phyloP scores from a whole-genome alignment of 2,329 filamentous ascomycete genomes.

The Hirsutella rhossiliensis region DNA sequence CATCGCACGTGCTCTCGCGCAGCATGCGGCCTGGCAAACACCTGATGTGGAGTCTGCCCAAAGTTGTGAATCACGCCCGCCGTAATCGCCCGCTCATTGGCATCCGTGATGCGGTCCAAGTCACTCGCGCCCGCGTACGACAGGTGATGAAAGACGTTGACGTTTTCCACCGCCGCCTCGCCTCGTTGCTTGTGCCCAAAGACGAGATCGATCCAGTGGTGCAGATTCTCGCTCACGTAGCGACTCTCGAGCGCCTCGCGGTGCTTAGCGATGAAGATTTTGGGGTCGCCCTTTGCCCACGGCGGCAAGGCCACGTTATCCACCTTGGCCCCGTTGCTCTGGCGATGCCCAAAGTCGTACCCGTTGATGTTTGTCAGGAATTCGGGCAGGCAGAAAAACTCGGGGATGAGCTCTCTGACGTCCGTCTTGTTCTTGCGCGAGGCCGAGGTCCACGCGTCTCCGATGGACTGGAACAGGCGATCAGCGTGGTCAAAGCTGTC shows the following conservation, averaged over 20 bases:
- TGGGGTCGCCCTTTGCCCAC: constrained; percentile 93
- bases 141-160: constrained; percentile 92
- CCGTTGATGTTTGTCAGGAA: constrained; percentile 89
- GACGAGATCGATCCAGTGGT: constrained; percentile 91
- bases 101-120: constrained; percentile 80
- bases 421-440: constrained; percentile 86
- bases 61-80: constrained; percentile 98
- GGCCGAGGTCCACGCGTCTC: constrained; percentile 82
- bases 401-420: constrained; percentile 86
- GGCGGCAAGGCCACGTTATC: constrained; percentile 83
- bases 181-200: constrained; percentile 92
- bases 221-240: constrained; percentile 78
- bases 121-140: constrained; percentile 93
- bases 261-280: constrained; percentile 90
- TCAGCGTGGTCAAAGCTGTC: constrained; percentile 94
- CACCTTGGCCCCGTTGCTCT: constrained; percentile 68
- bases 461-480: constrained; percentile 85
- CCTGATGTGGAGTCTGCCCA: constrained; percentile 91
- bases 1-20: constrained; percentile 57
- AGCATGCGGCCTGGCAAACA: constrained; percentile 74
- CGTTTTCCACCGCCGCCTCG: constrained; percentile 78
- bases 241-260: constrained; percentile 92
- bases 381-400: constrained; percentile 94
- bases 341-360: constrained; percentile 84
- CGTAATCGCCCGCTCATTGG: constrained; percentile 73